phyloP scores from a whole-genome alignment of 306 rosid genomes.

The Astragalus glycyphyllos region DNA sequence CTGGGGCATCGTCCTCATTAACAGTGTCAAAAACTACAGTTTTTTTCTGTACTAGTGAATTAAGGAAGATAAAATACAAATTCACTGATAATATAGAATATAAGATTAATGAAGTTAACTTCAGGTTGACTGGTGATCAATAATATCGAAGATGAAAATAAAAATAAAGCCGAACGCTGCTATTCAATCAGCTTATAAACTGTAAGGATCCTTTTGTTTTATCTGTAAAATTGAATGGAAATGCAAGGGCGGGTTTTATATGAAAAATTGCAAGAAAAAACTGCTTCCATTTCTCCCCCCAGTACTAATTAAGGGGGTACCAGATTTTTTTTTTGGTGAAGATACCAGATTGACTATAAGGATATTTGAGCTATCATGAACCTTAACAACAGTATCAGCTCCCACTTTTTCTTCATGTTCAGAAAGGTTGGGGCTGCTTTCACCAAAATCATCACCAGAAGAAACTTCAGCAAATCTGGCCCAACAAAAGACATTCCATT shows the following conservation, averaged over 20 bases:
- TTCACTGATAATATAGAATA: conserved; percentile 26
- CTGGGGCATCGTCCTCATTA: conserved; percentile 44
- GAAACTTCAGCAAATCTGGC: conserved; percentile 51
- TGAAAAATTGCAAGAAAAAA: conserved; percentile 1
- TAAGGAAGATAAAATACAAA: conserved; percentile 41
- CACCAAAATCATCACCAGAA: conserved; percentile 45
- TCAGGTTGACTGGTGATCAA: conserved; percentile 19
- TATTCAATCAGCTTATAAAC: conserved; percentile 36
- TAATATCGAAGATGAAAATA: conserved; percentile 5
- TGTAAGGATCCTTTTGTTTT: conserved; percentile 1
- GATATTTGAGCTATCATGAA: conserved; percentile 42
- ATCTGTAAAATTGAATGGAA: conserved; percentile 17
- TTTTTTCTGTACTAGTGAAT: conserved; percentile 45
- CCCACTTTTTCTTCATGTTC: conserved; percentile 48
- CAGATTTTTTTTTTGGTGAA: too few relatives aligned
- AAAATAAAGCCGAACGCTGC: conserved; percentile 22
- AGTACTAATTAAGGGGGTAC: too few relatives aligned
- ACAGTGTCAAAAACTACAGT: conserved; percentile 45
- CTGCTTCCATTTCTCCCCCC: conserved; percentile 18
- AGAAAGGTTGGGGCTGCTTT: conserved; percentile 48
- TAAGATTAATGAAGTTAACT: conserved; percentile 35
- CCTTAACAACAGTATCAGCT: conserved; percentile 36
- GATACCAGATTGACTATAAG: conserved; percentile 21
- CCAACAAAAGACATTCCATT: conserved; percentile 28
- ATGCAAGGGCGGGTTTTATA: conserved; percentile 36